A percentile compares a stretch with the other conserved stretches of the same genome.
phyloP scores from a whole-genome alignment of 2,329 filamentous ascomycete genomes.

The Thelonectria olida region DNA sequence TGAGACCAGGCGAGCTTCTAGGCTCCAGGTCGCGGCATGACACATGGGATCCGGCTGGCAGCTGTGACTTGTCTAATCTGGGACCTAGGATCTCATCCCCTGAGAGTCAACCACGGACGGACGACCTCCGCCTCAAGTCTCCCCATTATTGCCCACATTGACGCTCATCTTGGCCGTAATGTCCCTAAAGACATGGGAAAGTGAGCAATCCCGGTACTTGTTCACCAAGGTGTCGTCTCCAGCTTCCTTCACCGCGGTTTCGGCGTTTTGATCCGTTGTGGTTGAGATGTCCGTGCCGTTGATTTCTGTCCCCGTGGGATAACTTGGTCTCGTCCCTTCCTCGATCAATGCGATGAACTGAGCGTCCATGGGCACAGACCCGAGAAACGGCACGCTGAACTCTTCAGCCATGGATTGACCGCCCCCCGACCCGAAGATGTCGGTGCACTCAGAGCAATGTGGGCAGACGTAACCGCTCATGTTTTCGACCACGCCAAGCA shows the following conservation, averaged over 20 bases:
- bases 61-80: background rate
- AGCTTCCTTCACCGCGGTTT: conserved; percentile 35
- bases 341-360: conserved; percentile 91
- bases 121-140: conserved; percentile 19
- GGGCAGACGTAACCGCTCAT: conserved; percentile 94
- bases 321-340: conserved; percentile 70
- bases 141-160: conserved; percentile 27
- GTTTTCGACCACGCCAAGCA: conserved; percentile 94
- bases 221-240: conserved; percentile 63
- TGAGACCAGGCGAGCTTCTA: background rate
- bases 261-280: background rate
- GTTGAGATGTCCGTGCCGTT: conserved; percentile 63
- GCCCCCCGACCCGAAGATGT: conserved; percentile 92
- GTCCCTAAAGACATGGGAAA: conserved; percentile 72
- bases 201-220: conserved; percentile 77
- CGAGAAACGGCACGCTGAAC: conserved; percentile 84
- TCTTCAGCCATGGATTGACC: conserved; percentile 90
- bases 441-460: conserved; percentile 84
- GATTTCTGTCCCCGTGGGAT: conserved; percentile 73
- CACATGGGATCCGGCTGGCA: conserved; percentile 1
- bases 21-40: conserved; percentile 2
- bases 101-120: background rate
- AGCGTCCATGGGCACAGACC: conserved; percentile 89
- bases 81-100: background rate
- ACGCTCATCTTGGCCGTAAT: conserved; percentile 62